These are phyloP conservation scores for Ceriops decandra DNA, from an alignment of 345 rosid species.

Conservation along the genomic window DNA sequence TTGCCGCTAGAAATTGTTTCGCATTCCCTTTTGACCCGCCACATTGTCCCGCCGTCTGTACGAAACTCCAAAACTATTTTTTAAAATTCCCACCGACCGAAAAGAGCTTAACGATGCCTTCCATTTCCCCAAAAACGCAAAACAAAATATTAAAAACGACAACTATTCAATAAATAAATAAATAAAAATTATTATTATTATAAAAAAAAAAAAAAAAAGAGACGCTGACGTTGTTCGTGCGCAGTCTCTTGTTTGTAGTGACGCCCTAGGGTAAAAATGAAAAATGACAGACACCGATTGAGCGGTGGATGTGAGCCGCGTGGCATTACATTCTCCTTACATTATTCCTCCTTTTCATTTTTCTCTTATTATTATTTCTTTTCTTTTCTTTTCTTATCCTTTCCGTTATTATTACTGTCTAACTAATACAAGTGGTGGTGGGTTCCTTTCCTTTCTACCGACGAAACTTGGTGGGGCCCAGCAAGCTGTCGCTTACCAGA, in stretches of 20 bases:
- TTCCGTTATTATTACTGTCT: neutral
- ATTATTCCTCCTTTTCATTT: no score
- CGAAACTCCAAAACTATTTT: neutral
- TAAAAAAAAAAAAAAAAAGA: no score
- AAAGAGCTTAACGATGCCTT: no score
- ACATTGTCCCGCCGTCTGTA: constrained; percentile 7
- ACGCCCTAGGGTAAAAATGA: no score
- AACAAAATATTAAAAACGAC: no score
- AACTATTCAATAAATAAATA: no score
- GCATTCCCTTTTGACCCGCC: neutral
- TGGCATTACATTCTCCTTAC: neutral
- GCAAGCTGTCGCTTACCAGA: neutral
- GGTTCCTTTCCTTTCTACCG: constrained; percentile 10
- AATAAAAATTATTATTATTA: no score
- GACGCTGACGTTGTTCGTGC: no score
- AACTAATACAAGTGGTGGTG: neutral
- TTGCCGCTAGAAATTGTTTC: no score
- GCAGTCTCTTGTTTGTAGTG: no score
- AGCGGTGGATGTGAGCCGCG: neutral
- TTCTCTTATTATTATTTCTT: no score
- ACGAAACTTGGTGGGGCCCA: neutral
- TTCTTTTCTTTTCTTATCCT: neutral
- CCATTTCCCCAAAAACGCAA: neutral
- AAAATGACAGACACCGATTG: no score
- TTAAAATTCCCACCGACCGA: neutral